phyloP scores from a whole-genome alignment of 495 filamentous ascomycete genomes.

The Hyphodiscus hymeniophilus region DNA sequence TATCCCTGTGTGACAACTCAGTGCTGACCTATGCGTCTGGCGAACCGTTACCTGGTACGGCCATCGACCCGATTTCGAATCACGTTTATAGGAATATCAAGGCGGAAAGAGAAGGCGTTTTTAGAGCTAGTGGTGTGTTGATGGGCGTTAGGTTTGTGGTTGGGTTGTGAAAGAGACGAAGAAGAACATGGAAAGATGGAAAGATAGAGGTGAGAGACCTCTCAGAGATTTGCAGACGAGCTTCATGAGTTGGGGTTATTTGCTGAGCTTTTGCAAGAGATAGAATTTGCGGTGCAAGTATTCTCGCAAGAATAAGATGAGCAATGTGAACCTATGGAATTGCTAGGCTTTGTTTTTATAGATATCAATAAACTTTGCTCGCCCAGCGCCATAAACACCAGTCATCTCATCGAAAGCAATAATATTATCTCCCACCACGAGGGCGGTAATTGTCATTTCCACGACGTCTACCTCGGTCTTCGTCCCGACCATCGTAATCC shows the following conservation, averaged over 20 bases:
- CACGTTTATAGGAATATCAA: slow-evolving; percentile 25
- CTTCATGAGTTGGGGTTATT: no score
- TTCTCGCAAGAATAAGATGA: no score
- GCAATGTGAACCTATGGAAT: no score
- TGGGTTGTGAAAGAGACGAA: not conserved
- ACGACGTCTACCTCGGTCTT: slow-evolving; percentile 14
- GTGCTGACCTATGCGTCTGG: slow-evolving; percentile 27
- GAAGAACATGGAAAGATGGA: no score
- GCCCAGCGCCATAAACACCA: not conserved
- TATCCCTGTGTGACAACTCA: slow-evolving; percentile 25
- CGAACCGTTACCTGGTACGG: not conserved
- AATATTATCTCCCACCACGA: not conserved
- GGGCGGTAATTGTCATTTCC: slow-evolving; percentile 14
- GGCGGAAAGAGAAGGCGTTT: slow-evolving; percentile 26
- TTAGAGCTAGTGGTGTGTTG: slow-evolving; percentile 28
- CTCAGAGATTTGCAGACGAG: not conserved
- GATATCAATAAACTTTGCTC: no score
- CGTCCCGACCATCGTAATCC: slow-evolving; percentile 7
- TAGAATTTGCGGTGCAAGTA: no score
- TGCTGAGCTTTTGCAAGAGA: no score
- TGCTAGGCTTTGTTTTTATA: no score
- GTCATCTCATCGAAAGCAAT: no score
- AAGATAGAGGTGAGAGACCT: no score
- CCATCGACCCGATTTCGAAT: not conserved
- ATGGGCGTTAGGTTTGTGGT: slow-evolving; percentile 36